phyloP scores from a whole-genome alignment of 495 filamentous ascomycete species.

The Neurospora sp. region DNA sequence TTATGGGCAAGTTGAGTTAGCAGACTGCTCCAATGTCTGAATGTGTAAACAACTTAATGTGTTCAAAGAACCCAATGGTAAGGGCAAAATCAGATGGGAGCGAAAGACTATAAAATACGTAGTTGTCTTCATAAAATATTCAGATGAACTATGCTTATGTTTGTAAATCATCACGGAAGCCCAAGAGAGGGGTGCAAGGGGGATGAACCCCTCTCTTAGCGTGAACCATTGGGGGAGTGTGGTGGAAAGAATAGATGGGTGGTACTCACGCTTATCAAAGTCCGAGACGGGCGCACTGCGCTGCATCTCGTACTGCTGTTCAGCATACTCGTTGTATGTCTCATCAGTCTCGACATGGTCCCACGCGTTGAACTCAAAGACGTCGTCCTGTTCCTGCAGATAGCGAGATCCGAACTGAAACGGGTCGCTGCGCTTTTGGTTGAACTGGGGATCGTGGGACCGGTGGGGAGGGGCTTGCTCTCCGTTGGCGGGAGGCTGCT shows the following conservation, averaged over 20 bases:
- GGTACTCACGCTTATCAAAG: constrained; percentile 61
- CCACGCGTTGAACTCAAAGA: constrained; percentile 97
- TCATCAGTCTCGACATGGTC: constrained; percentile 89
- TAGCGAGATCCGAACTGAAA: constrained; percentile 91
- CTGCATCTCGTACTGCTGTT: constrained; percentile 72
- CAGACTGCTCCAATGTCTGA: constrained; percentile 4
- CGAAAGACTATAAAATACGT: constrained; percentile 46
- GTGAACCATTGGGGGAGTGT: not conserved
- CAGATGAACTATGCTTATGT: constrained; percentile 55
- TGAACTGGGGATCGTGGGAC: constrained; percentile 46
- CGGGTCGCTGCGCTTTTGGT: constrained; percentile 75
- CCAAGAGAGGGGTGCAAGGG: not conserved
- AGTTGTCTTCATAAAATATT: constrained; percentile 42
- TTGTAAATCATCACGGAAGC: constrained; percentile 45
- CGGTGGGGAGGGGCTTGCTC: constrained; percentile 26
- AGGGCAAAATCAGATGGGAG: constrained; percentile 47
- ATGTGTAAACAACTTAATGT: not conserved
- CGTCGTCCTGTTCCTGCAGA: constrained; percentile 70
- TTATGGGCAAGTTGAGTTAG: constrained; percentile 19
- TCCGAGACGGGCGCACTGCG: constrained; percentile 72
- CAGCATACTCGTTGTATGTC: constrained; percentile 69
- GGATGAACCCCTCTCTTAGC: not conserved
- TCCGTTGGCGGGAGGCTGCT: constrained; percentile 9
- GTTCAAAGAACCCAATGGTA: not conserved
- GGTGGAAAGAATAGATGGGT: not conserved